phyloP scores from a whole-genome alignment of 1,139 yeast species.

The Debaryomyces nepalensis region DNA sequence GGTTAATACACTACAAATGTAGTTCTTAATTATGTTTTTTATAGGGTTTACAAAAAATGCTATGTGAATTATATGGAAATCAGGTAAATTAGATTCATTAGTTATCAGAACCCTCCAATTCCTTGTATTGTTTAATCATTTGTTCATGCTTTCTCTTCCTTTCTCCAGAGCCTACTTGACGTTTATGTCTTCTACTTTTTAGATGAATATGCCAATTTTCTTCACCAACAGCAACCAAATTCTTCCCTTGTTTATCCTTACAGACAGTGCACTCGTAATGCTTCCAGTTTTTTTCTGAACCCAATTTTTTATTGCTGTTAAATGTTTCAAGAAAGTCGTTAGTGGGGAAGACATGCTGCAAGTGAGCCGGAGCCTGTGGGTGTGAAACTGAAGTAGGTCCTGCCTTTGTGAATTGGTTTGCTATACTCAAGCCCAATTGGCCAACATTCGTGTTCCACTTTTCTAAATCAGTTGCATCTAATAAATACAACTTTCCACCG shows the following conservation, averaged over 20 bases:
- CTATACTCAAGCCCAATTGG: constrained; percentile 56
- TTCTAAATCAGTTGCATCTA: constrained; percentile 76
- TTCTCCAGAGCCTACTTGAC: constrained; percentile 24
- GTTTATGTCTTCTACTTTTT: constrained; percentile 64
- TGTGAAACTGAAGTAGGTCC: constrained; percentile 33
- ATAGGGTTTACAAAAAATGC: too few species aligned
- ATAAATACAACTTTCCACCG: constrained; percentile 67
- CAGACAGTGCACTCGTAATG: constrained; percentile 74
- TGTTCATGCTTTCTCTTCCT: constrained; percentile 23
- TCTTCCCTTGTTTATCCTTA: constrained; percentile 56
- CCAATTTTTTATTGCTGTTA: constrained; percentile 43
- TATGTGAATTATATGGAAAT: too few species aligned
- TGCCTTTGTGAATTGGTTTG: constrained; percentile 37
- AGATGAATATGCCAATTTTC: constrained; percentile 72
- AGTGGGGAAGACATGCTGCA: constrained; percentile 39
- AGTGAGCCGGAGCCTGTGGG: constrained; percentile 48
- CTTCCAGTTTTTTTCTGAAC: constrained; percentile 60
- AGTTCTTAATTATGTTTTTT: too few species aligned
- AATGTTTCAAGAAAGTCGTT: constrained; percentile 22
- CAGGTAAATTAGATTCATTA: too few species aligned
- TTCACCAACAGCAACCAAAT: constrained; percentile 73
- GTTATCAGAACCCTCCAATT: too few species aligned
- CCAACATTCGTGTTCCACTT: constrained; percentile 64
- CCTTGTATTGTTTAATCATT: constrained; percentile 11
- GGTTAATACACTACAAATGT: constrained; percentile 4